Evolutionary conservation across 1,284 basidiomycete genomes (phyloP).

Genomic region (Pseudozyma sp.): DNA sequence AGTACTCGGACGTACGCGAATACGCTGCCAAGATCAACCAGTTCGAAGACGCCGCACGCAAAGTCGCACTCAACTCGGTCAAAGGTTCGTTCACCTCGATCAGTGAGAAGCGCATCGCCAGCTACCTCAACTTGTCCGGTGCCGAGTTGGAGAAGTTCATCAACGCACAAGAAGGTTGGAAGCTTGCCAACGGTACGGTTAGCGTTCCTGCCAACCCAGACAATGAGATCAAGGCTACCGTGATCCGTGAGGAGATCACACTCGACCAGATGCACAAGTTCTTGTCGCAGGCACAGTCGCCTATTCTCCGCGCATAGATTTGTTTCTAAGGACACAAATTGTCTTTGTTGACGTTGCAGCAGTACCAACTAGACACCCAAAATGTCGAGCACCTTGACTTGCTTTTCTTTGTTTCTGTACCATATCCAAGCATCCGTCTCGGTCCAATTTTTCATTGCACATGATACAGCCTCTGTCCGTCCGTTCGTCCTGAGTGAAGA

Average conservation of each 20-base stretch:
- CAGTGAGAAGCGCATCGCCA: slow-evolving; percentile 76
- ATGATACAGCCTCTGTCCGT: too few relatives aligned
- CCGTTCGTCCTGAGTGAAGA: too few relatives aligned
- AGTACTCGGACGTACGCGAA: slow-evolving; percentile 81
- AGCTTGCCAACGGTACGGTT: slow-evolving; percentile 77
- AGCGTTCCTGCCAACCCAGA: slow-evolving; percentile 74
- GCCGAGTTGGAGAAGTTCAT: slow-evolving; percentile 77
- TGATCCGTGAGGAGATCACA: slow-evolving; percentile 89
- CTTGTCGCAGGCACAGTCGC: slow-evolving; percentile 55
- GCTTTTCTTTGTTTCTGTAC: slow-evolving; percentile 35
- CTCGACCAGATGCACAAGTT: slow-evolving; percentile 74
- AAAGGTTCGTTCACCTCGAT: slow-evolving; percentile 83
- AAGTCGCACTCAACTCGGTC: slow-evolving; percentile 81
- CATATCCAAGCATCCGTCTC: slow-evolving; percentile 45
- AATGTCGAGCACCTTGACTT: slow-evolving; percentile 13
- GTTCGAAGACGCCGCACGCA: slow-evolving; percentile 82
- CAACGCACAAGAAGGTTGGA: slow-evolving; percentile 79
- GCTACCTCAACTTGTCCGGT: slow-evolving; percentile 81
- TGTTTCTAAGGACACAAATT: background rate
- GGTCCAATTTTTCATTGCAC: slow-evolving; percentile 9
- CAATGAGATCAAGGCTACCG: slow-evolving; percentile 92
- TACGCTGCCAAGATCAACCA: slow-evolving; percentile 84
- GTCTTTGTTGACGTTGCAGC: background rate
- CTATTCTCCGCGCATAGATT: slow-evolving; percentile 38
- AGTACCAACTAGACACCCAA: background rate